Conservation (phyloP, 768 basidiomycete species). For the Termitomyces sp. region DNA sequence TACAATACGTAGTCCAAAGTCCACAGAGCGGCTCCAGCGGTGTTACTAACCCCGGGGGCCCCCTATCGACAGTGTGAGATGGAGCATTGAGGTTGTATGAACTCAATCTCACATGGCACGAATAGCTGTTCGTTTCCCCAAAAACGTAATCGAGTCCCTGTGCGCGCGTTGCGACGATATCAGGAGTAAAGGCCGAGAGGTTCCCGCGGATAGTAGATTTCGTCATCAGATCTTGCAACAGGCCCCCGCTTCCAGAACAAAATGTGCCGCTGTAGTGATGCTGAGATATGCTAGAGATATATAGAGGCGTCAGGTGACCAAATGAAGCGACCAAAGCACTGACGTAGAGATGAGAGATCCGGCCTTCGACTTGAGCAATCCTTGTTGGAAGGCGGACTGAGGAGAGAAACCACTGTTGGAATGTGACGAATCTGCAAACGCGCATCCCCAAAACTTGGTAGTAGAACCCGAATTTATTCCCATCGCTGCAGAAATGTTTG, state of each 20-base stretch:
- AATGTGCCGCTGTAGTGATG: slow-evolving; percentile 58
- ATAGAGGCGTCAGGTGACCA: background rate
- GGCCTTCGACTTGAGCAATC: slow-evolving; percentile 38
- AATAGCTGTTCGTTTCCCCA: slow-evolving; percentile 57
- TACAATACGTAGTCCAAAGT: slow-evolving; percentile 60
- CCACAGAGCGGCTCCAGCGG: slow-evolving; percentile 69
- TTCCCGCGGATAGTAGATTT: slow-evolving; percentile 56
- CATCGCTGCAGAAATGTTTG: slow-evolving; percentile 37
- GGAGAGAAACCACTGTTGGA: slow-evolving; percentile 49
- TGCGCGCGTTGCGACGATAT: slow-evolving; percentile 45
- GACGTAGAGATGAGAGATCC: slow-evolving; percentile 52
- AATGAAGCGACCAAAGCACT: slow-evolving; percentile 14
- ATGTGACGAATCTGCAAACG: slow-evolving; percentile 50
- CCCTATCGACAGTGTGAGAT: slow-evolving; percentile 23
- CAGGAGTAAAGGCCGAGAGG: slow-evolving; percentile 43
- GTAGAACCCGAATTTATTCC: slow-evolving; percentile 31
- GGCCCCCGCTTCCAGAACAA: slow-evolving; percentile 47
- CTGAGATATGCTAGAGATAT: slow-evolving; percentile 42
- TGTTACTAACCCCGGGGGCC: slow-evolving; percentile 57
- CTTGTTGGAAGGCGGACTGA: slow-evolving; percentile 49
- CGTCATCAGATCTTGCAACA: slow-evolving; percentile 62
- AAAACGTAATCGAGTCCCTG: slow-evolving; percentile 54
- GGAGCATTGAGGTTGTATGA: background rate
- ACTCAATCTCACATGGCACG: slow-evolving; percentile 30
- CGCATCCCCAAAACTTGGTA: slow-evolving; percentile 42